These are phyloP conservation scores for Aspergillus sp. DNA, from an alignment of 2,329 filamentous ascomycete species.

Conservation along the genomic window DNA sequence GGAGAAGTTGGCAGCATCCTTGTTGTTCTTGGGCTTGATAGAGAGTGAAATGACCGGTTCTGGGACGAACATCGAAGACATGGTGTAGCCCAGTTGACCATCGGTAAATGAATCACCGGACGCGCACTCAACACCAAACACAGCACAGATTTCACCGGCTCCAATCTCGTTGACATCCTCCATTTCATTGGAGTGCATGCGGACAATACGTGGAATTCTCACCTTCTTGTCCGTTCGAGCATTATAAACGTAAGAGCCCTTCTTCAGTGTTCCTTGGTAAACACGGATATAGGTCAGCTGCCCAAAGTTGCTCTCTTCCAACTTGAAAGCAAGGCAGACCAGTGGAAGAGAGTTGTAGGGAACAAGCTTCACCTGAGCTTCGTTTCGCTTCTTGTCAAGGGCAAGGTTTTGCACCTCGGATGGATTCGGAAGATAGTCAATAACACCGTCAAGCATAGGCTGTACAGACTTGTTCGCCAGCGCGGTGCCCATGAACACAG, in stretches of 20 bases:
- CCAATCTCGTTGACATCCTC: slow-evolving; percentile 92
- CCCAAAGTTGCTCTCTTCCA: slow-evolving; percentile 98
- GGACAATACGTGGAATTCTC: slow-evolving; percentile 93
- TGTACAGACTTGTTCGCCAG: slow-evolving; percentile 94
- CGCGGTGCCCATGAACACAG: slow-evolving; percentile 95
- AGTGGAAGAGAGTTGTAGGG: slow-evolving; percentile 94
- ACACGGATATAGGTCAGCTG: slow-evolving; percentile 98
- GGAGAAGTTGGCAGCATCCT: slow-evolving; percentile 90
- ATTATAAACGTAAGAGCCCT: slow-evolving; percentile 91
- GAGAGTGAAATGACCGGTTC: slow-evolving; percentile 98
- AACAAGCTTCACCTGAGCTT: slow-evolving; percentile 82
- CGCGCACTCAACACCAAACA: slow-evolving; percentile 96
- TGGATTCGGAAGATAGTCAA: slow-evolving; percentile 94
- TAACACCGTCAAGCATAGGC: slow-evolving; percentile 94
- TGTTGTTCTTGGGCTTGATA: slow-evolving; percentile 92
- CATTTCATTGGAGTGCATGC: slow-evolving; percentile 99
- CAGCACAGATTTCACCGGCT: slow-evolving; percentile 96
- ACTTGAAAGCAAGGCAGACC: slow-evolving; percentile 95
- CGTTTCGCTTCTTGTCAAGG: slow-evolving; percentile 77
- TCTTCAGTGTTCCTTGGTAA: slow-evolving; percentile 89
- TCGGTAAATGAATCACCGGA: slow-evolving; percentile 99
- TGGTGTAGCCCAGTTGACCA: slow-evolving; percentile 86
- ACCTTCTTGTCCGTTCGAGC: slow-evolving; percentile 94
- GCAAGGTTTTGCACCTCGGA: slow-evolving; percentile 86
- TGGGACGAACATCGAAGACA: slow-evolving; percentile 96